phyloP scores from a whole-genome alignment of 108 stramenopile genomes.

The Cyclostephanos invisitatus region DNA sequence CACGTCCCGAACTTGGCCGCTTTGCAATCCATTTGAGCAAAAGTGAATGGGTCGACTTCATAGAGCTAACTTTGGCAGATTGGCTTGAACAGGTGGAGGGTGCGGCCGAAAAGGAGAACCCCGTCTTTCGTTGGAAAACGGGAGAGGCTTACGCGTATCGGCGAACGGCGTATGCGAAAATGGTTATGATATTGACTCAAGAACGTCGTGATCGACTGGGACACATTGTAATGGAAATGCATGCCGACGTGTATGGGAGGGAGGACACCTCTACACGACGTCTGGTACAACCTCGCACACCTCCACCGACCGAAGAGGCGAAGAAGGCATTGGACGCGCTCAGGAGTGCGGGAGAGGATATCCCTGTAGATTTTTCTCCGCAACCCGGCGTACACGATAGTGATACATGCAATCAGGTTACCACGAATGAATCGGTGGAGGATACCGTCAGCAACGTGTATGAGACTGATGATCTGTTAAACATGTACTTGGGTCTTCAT shows the following conservation, averaged over 20 bases:
- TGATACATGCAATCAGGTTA: slow-evolving; percentile 5
- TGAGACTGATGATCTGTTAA: slow-evolving; percentile 68
- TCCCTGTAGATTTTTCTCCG: slow-evolving; percentile 59
- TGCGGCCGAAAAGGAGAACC: slow-evolving; percentile 55
- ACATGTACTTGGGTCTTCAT: slow-evolving; percentile 84
- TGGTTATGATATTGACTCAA: slow-evolving; percentile 55
- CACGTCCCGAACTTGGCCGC: slow-evolving; percentile 74
- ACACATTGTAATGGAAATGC: slow-evolving; percentile 31
- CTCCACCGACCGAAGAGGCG: slow-evolving; percentile 61
- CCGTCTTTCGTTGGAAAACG: slow-evolving; percentile 60
- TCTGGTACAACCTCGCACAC: slow-evolving; percentile 63
- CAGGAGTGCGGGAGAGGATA: slow-evolving; percentile 55
- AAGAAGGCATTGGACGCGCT: slow-evolving; percentile 54
- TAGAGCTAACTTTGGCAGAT: slow-evolving; percentile 73
- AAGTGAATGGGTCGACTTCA: slow-evolving; percentile 76
- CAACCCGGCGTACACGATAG: slow-evolving; percentile 22
- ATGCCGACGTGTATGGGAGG: slow-evolving; percentile 57
- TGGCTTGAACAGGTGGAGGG: slow-evolving; percentile 86
- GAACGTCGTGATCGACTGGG: slow-evolving; percentile 51
- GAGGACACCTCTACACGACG: slow-evolving; percentile 54
- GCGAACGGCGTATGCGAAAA: slow-evolving; percentile 64
- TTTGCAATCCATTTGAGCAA: slow-evolving; percentile 59
- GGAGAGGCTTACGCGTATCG: slow-evolving; percentile 79
- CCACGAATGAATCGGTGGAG: background rate
- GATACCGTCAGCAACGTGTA: slow-evolving; percentile 57